Evolutionary conservation across 1,284 basidiomycete genomes (phyloP).

Genomic region (Pisolithus thermaeus): DNA sequence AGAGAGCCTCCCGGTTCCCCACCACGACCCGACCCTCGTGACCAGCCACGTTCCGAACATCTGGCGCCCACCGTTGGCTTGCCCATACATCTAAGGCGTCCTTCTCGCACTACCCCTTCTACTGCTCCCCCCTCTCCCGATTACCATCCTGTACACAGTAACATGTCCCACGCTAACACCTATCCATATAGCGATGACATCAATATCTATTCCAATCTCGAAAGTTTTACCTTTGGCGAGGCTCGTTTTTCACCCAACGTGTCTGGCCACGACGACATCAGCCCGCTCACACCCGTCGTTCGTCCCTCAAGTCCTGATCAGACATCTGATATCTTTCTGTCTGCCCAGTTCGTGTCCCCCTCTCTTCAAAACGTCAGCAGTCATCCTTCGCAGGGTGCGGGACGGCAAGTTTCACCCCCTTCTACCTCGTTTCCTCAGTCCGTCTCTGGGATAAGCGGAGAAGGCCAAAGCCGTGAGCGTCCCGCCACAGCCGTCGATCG

Average conservation of each 20-base stretch:
- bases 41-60: neutral
- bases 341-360: conserved; percentile 21
- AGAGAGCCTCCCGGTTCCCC: neutral
- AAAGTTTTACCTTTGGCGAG: conserved; percentile 24
- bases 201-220: conserved; percentile 24
- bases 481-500: conserved; percentile 27
- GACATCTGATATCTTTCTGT: conserved; percentile 51
- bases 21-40: neutral
- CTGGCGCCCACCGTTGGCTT: neutral
- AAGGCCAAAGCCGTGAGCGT: conserved; percentile 30
- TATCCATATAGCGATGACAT: neutral
- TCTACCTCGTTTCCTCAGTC: conserved; percentile 10
- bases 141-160: conserved; percentile 2
- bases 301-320: conserved; percentile 34
- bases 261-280: conserved; percentile 18
- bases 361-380: conserved; percentile 22
- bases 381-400: conserved; percentile 37
- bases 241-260: conserved; percentile 3
- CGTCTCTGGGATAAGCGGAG: conserved; percentile 17
- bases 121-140: neutral
- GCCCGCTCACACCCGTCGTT: conserved; percentile 21
- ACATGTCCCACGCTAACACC: neutral
- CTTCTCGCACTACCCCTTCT: neutral
- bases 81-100: neutral
- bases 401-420: conserved; percentile 18